A percentile compares a stretch with the other conserved stretches of the same genome.
phyloP scores from a whole-genome alignment of 2,329 filamentous ascomycete species.

The Colletotrichum sp. region DNA sequence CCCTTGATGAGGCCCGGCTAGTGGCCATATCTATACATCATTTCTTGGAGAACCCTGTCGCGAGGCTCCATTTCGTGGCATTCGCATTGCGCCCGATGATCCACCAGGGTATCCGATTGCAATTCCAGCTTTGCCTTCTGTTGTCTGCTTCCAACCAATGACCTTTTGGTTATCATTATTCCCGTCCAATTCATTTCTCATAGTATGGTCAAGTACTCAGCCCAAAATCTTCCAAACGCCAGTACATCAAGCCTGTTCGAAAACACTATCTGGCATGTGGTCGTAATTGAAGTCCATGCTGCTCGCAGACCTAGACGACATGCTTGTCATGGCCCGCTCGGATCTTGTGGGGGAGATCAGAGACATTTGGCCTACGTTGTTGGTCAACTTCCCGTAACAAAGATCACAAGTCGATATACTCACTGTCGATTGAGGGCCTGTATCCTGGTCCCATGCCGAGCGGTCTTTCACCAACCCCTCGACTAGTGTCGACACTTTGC shows the following conservation, averaged over 20 bases:
- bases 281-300: constrained; percentile 35
- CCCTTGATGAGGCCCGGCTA: background rate
- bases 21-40: background rate
- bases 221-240: background rate
- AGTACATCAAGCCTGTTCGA: constrained; percentile 21
- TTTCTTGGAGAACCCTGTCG: background rate
- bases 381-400: background rate
- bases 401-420: background rate
- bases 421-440: constrained; percentile 18
- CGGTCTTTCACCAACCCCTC: background rate
- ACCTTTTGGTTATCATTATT: background rate
- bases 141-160: background rate
- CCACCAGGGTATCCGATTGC: constrained; percentile 7
- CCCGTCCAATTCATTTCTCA: background rate
- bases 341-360: constrained; percentile 15
- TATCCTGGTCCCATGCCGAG: background rate
- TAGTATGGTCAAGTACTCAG: background rate
- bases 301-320: constrained; percentile 22
- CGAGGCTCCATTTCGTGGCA: background rate
- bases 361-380: constrained; percentile 3
- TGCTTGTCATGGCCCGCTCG: constrained; percentile 1
- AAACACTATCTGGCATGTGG: constrained; percentile 39
- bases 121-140: background rate
- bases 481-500: constrained; percentile 6
- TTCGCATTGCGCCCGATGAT: background rate